A percentile compares a stretch with the other conserved stretches of the same genome.
Conservation (phyloP, 2,329 filamentous ascomycete species). For the Paracoccidioides lutzii region DNA sequence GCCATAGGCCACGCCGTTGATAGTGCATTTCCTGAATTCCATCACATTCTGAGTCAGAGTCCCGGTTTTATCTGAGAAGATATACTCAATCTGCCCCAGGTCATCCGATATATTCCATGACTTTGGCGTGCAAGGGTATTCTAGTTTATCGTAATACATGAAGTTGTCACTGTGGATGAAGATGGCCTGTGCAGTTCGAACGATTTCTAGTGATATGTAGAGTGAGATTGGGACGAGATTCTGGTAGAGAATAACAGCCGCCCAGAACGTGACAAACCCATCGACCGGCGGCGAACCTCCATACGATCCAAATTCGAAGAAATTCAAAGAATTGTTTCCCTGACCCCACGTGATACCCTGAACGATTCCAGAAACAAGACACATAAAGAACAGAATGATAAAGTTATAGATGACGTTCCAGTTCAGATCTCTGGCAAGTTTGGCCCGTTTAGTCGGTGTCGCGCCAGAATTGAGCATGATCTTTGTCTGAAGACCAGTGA, state of each 20-base stretch:
- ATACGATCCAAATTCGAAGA: slow-evolving; percentile 76
- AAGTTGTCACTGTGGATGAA: slow-evolving; percentile 94
- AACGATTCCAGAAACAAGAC: slow-evolving; percentile 69
- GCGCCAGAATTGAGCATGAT: slow-evolving; percentile 98
- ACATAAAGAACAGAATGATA: slow-evolving; percentile 76
- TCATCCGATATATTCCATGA: slow-evolving; percentile 99
- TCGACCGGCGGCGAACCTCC: slow-evolving; percentile 62
- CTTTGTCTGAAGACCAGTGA: slow-evolving; percentile 92
- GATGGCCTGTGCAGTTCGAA: slow-evolving; percentile 80
- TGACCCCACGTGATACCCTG: slow-evolving; percentile 73
- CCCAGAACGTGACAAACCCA: slow-evolving; percentile 95
- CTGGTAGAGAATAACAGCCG: slow-evolving; percentile 86
- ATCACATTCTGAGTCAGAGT: slow-evolving; percentile 87
- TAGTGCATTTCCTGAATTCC: slow-evolving; percentile 98
- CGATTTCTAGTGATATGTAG: slow-evolving; percentile 93
- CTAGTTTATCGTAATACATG: slow-evolving; percentile 94
- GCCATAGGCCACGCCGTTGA: slow-evolving; percentile 92
- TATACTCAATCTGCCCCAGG: slow-evolving; percentile 95
- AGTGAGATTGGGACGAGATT: slow-evolving; percentile 97
- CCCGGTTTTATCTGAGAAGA: slow-evolving; percentile 91
- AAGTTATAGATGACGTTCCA: slow-evolving; percentile 98
- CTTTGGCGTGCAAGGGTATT: slow-evolving; percentile 92
- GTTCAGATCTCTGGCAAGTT: slow-evolving; percentile 86
- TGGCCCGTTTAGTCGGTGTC: slow-evolving; percentile 84
- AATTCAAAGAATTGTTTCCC: slow-evolving; percentile 58